Conservation (phyloP, 176 grass and related monocot species). For the Eragrostis curvula region DNA sequence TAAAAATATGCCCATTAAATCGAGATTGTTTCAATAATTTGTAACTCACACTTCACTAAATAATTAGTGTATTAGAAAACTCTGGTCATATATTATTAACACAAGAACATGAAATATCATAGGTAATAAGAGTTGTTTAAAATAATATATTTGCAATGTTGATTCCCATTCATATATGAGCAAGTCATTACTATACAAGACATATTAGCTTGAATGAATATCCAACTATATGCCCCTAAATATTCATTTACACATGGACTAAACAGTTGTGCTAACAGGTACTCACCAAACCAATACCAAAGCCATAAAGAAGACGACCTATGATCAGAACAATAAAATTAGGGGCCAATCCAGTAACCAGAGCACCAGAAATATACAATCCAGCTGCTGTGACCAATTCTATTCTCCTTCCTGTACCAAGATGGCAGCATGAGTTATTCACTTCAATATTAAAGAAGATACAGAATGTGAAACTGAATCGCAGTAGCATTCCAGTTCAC, state of each 20-base stretch:
- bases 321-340: slow-evolving; percentile 69
- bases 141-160: background rate
- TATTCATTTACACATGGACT: background rate
- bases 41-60: background rate
- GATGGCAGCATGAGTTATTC: slow-evolving; percentile 31
- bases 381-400: slow-evolving; percentile 76
- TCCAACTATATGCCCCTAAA: background rate
- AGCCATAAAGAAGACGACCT: slow-evolving; percentile 79
- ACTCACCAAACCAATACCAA: slow-evolving; percentile 88
- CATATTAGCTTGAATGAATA: background rate
- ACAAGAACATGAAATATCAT: background rate
- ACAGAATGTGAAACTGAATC: background rate
- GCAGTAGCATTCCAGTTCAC: slow-evolving; percentile 37
- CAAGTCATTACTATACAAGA: background rate
- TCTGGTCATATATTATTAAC: background rate
- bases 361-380: slow-evolving; percentile 76
- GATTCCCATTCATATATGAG: background rate
- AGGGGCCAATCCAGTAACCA: slow-evolving; percentile 75
- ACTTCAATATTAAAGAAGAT: slow-evolving; percentile 10
- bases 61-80: background rate
- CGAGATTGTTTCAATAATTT: background rate
- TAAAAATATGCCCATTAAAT: background rate
- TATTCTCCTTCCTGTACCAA: slow-evolving; percentile 83
- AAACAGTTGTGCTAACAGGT: slow-evolving; percentile 21
- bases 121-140: background rate